Conservation (phyloP, 495 filamentous ascomycete species). For the Neurospora sp. region DNA sequence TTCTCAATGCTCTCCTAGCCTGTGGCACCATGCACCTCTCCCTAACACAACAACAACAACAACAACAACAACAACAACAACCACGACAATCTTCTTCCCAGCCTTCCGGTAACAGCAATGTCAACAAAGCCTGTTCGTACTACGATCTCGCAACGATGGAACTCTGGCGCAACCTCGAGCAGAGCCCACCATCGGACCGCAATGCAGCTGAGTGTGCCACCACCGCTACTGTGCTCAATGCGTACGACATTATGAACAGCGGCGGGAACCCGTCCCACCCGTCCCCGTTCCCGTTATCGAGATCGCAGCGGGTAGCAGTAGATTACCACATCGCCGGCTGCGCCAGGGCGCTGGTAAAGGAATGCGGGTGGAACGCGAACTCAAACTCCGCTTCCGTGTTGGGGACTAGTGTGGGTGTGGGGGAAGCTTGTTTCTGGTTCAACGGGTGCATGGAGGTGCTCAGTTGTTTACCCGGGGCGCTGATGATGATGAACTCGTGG, state of each 20-base stretch:
- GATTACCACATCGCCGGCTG: constrained; percentile 67
- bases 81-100: background rate
- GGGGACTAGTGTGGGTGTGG: constrained; percentile 44
- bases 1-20: constrained; percentile 84
- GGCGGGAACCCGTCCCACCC: background rate
- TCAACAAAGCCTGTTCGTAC: constrained; percentile 38
- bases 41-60: constrained; percentile 55
- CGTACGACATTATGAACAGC: constrained; percentile 78
- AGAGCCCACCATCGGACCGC: constrained; percentile 46
- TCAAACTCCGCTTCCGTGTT: constrained; percentile 21
- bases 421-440: constrained; percentile 88
- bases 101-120: background rate
- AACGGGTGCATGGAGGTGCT: constrained; percentile 86
- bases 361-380: constrained; percentile 81
- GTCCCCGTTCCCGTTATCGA: background rate
- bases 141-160: constrained; percentile 73
- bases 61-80: constrained; percentile 56
- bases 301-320: background rate
- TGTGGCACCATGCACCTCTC: constrained; percentile 78
- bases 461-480: constrained; percentile 48
- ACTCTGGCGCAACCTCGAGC: constrained; percentile 62
- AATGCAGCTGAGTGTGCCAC: constrained; percentile 83
- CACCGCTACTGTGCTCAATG: constrained; percentile 77
- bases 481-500: constrained; percentile 21
- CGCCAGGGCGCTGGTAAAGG: constrained; percentile 77